Base-by-base conservation (phyloP, 306 rosid genomes). In the Cicer cuneatum region DNA sequence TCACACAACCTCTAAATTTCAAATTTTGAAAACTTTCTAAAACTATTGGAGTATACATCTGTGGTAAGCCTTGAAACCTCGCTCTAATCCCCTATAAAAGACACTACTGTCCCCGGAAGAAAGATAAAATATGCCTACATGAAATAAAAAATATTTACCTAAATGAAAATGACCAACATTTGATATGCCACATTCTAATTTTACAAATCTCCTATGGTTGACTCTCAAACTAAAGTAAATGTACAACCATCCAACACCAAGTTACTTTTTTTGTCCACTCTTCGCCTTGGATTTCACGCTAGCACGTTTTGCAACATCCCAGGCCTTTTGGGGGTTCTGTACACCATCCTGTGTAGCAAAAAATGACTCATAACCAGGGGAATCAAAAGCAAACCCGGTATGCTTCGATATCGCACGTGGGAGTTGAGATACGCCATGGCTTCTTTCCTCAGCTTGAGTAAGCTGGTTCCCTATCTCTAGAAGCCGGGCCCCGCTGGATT, bases 261-360 rank as follows among this genome's bases (percentile, higher is more conserved):
- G 73, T 82, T 82, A 93, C 71, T 83, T 85, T 80, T 80, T 81
- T 29, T 45, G 78, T 46, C 47, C 82, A 38, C 1, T 57, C 89
- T 87, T 91, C 1, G 83, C 78, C 12, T 66, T 70, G 6, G 90
- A 62, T 83, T 53, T 89, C 84, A 84, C 76, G 86, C 98, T 91
- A 81, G 98, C 97, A 75, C 97, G 81, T 71, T 88, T 87, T 42
- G 97, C 98, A 72, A 93, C 98, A 73, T 93, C 98, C 98, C 98
- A 93, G n/a, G 97, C 88, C 58, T 87, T 93, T 59, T 88, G 98
- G 10, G 98, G 94, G 29, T 88, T 87, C 73, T 79, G 76, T n/a
- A 90, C 74, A 59, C 98, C 97, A 5, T 77, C 84, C 87, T 91
- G 98, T 59, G 96, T 69, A 14, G 97, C 97, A 6, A 93, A 93